phyloP scores from a whole-genome alignment of 78 protist species.

The Dictyostelium discoideum region DNA sequence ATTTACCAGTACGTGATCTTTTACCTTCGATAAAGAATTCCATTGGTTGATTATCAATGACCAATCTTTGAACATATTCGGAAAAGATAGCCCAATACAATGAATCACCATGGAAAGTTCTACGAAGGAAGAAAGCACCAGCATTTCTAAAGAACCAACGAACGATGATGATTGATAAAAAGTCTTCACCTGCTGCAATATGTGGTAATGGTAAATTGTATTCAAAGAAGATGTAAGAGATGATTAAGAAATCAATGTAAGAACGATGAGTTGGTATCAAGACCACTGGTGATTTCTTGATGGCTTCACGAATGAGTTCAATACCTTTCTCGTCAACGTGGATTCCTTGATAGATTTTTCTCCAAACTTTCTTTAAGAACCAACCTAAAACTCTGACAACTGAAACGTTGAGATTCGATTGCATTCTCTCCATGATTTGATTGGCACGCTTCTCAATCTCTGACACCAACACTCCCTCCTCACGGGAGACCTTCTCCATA shows the following conservation, averaged over 20 bases:
- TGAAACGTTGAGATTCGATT: slow-evolving; percentile 47
- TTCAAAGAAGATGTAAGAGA: slow-evolving; percentile 85
- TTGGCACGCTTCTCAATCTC: slow-evolving; percentile 72
- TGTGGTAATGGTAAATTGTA: slow-evolving; percentile 88
- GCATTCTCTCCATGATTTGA: slow-evolving; percentile 84
- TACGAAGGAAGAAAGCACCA: slow-evolving; percentile 90
- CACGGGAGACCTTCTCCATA: slow-evolving; percentile 64
- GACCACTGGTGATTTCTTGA: slow-evolving; percentile 85
- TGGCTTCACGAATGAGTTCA: slow-evolving; percentile 62
- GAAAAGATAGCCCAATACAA: slow-evolving; percentile 86
- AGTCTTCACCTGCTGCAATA: slow-evolving; percentile 88
- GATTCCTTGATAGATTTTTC: slow-evolving; percentile 80
- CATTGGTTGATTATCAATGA: slow-evolving; percentile 70
- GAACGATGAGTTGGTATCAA: slow-evolving; percentile 88
- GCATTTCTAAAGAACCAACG: slow-evolving; percentile 83
- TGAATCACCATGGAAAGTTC: slow-evolving; percentile 88
- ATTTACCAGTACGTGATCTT: slow-evolving; percentile 88
- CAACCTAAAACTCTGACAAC: slow-evolving; percentile 81
- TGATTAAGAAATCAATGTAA: slow-evolving; percentile 89
- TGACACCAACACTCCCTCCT: slow-evolving; percentile 63
- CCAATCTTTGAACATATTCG: slow-evolving; percentile 84
- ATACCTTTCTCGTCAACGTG: slow-evolving; percentile 86
- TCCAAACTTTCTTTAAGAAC: slow-evolving; percentile 83
- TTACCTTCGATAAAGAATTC: slow-evolving; percentile 93
- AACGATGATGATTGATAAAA: slow-evolving; percentile 60